Percentiles rank a stretch among this genome's conserved stretches.
These are phyloP conservation scores for Populus davidiana DNA, from an alignment of 345 rosid genomes.

Conservation along the genomic window DNA sequence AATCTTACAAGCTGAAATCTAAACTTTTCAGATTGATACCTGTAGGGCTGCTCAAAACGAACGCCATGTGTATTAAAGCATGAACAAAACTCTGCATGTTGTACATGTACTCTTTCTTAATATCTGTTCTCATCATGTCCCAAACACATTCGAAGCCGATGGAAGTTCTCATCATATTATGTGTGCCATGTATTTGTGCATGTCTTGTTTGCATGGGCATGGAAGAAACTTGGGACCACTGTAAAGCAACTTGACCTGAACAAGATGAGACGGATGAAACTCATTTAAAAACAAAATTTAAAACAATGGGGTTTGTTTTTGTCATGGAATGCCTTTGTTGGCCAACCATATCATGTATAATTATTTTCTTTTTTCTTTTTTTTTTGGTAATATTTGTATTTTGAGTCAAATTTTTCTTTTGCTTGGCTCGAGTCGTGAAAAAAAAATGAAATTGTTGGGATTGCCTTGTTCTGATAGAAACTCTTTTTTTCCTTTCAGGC, in stretches of 20 bases:
- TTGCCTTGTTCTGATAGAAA: conserved; percentile 1
- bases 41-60: not conserved
- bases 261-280: not conserved
- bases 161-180: not conserved
- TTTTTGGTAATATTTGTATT: not conserved
- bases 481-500: conserved; percentile 45
- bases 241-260: not conserved
- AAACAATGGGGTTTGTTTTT: not conserved
- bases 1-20: not conserved
- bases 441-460: not conserved
- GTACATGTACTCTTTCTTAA: not conserved
- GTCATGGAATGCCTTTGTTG: not conserved
- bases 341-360: not conserved
- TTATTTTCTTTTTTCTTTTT: not conserved
- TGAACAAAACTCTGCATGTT: not conserved
- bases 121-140: not conserved
- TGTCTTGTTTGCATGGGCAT: not conserved
- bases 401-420: too few relatives aligned
- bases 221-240: not conserved
- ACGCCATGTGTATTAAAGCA: not conserved
- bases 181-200: not conserved
- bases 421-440: not conserved
- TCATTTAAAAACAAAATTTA: not conserved
- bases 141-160: not conserved
- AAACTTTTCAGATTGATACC: not conserved